Base-by-base conservation (phyloP, 192 early-diverging fungal genomes). In the Haplosporangium gracile region DNA sequence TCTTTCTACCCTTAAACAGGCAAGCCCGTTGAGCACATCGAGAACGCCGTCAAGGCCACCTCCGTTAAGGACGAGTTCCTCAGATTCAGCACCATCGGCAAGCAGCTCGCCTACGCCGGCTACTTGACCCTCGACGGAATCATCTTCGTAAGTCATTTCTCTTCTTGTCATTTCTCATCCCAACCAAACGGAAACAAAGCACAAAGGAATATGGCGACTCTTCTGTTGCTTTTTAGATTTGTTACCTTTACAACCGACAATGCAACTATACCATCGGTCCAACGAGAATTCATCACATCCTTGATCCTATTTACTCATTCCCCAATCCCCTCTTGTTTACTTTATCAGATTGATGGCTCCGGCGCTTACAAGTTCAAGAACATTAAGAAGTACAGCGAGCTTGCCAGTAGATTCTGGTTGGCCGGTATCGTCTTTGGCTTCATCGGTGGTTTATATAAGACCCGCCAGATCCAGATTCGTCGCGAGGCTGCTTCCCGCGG, bases 351-450 rank as follows among this genome's bases (percentile, higher is more conserved):
- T 36, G 90, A 95, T 88, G 85, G 88, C 75, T 88, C 88, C 39
- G 94, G 94, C 4, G 88, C 93, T 11, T 91, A 90, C 89, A 93
- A 92, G 83, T 90, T 94, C 72, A 74, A 90, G 43, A 91, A 93
- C 82, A 92, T 94, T 75, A 94, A 95, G 77, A 91, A 90, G 49
- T 91, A 96, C 81, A 87, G 79, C 49, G 81, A 90, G 32, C 80
- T 90, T 39, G 93, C 93, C 49, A 79, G 82, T 88, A 92, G 91
- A 79, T 94, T 91, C 83, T 97, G 96, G 96, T 79, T 95, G 63
- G 81, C 88, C 13, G 94, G 91, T 55, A 82, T 97, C 69, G 55
- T 89, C 18, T 91, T 91, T 63, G 93, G 94, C n/a, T 80, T 95
- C 75, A 34, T 94, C 36, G 86, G 91, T 36, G 90, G 93, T 71